Evolutionary conservation across 805 yeast genomes (phyloP).

Genomic region (Candida pini): DNA sequence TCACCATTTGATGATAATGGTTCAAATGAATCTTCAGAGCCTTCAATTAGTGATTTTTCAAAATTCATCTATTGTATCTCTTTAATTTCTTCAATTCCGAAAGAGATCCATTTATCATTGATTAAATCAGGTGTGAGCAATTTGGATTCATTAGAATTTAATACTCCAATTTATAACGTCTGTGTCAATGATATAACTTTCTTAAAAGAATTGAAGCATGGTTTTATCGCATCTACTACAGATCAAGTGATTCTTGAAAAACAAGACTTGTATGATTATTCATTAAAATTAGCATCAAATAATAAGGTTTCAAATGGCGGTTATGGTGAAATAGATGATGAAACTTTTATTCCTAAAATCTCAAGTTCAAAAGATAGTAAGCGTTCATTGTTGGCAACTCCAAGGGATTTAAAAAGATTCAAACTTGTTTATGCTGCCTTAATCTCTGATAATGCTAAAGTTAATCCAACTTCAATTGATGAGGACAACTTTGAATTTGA

Average conservation of each 20-base stretch:
- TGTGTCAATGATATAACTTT: conserved; percentile 52
- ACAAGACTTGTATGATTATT: conserved; percentile 42
- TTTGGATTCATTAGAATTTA: conserved; percentile 22
- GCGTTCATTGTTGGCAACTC: conserved; percentile 24
- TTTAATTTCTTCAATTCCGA: conserved; percentile 58
- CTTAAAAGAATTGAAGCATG: conserved; percentile 24
- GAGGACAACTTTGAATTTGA: conserved; percentile 3
- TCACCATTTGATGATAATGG: conserved; percentile 1
- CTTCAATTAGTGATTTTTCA: conserved; percentile 34
- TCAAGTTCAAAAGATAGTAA: conserved; percentile 7
- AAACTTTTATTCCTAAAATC: conserved; percentile 17
- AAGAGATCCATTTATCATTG: conserved; percentile 33
- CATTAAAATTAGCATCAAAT: conserved; percentile 24
- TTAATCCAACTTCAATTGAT: not conserved
- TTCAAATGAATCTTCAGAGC: conserved; percentile 9
- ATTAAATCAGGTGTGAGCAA: conserved; percentile 23
- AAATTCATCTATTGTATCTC: conserved; percentile 54
- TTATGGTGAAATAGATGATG: conserved; percentile 1
- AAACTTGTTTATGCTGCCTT: conserved; percentile 21
- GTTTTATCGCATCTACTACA: conserved; percentile 57
- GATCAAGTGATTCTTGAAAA: conserved; percentile 62
- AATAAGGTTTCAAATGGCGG: not conserved
- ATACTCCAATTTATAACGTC: conserved; percentile 55
- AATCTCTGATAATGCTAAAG: conserved; percentile 5
- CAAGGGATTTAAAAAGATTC: conserved; percentile 34